phyloP scores from a whole-genome alignment of 2,329 filamentous ascomycete species.

The Fusarium nisikadoi region DNA sequence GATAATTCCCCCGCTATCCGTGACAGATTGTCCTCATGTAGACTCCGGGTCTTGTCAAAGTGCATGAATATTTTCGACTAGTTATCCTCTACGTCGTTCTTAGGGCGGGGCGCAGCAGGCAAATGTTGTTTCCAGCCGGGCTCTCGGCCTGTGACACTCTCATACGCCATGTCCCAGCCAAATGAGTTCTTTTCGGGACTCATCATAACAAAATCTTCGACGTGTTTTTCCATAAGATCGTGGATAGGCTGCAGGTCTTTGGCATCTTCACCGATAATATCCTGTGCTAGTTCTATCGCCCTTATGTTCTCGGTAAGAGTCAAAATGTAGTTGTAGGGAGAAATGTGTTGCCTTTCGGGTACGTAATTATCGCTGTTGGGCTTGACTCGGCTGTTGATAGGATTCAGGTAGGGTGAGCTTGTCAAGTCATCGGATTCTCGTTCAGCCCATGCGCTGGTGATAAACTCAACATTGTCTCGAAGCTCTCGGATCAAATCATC shows the following conservation, averaged over 20 bases:
- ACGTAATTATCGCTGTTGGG: background rate
- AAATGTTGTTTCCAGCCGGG: slow-evolving; percentile 43
- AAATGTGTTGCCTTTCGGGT: slow-evolving; percentile 20
- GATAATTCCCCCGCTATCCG: background rate
- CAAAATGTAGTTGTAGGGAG: slow-evolving; percentile 44
- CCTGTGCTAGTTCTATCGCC: slow-evolving; percentile 58
- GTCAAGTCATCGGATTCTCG: slow-evolving; percentile 29
- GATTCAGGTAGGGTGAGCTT: slow-evolving; percentile 39
- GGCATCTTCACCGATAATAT: slow-evolving; percentile 51
- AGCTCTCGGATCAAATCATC: slow-evolving; percentile 43
- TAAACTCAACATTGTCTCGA: slow-evolving; percentile 45
- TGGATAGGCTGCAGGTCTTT: slow-evolving; percentile 52
- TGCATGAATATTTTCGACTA: background rate
- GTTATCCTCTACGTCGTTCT: background rate
- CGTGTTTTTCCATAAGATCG: slow-evolving; percentile 51
- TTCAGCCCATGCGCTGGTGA: slow-evolving; percentile 45
- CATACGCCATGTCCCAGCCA: slow-evolving; percentile 42
- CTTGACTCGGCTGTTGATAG: slow-evolving; percentile 37
- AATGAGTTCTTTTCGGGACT: slow-evolving; percentile 7
- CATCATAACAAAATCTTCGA: slow-evolving; percentile 47
- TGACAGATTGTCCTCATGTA: background rate
- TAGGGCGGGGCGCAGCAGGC: background rate
- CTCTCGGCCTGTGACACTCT: slow-evolving; percentile 43
- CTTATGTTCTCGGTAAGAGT: slow-evolving; percentile 48
- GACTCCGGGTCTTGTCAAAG: background rate